Conservation (phyloP, 768 basidiomycete genomes). For the Sistotremastrum niveocremeum region DNA sequence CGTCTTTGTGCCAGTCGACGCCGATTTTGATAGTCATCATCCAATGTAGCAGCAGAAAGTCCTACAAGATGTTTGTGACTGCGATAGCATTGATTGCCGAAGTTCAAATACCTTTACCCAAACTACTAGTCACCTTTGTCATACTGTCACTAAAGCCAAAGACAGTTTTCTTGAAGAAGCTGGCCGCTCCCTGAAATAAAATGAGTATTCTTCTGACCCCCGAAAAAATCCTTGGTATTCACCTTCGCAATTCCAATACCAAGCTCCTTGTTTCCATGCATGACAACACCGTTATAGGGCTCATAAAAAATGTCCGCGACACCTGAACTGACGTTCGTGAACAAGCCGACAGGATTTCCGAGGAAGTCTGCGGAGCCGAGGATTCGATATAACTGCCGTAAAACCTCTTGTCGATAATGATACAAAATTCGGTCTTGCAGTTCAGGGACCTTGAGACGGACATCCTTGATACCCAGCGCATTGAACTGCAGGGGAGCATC, state of each 20-base stretch:
- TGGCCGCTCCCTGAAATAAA: slow-evolving; percentile 72
- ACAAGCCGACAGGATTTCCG: slow-evolving; percentile 90
- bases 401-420: slow-evolving; percentile 87
- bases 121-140: slow-evolving; percentile 95
- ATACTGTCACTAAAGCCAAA: slow-evolving; percentile 93
- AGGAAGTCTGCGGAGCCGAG: slow-evolving; percentile 98
- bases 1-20: slow-evolving; percentile 80
- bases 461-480: slow-evolving; percentile 86
- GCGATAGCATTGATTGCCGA: not conserved
- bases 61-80: slow-evolving; percentile 29
- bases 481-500: slow-evolving; percentile 92
- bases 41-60: slow-evolving; percentile 91
- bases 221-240: slow-evolving; percentile 4
- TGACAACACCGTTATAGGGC: slow-evolving; percentile 91
- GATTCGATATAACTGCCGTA: slow-evolving; percentile 90
- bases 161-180: slow-evolving; percentile 97
- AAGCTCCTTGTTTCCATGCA: slow-evolving; percentile 90
- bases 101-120: slow-evolving; percentile 67
- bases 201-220: slow-evolving; percentile 6
- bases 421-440: slow-evolving; percentile 74
- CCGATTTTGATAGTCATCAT: slow-evolving; percentile 87
- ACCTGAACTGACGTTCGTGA: slow-evolving; percentile 96
- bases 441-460: slow-evolving; percentile 76
- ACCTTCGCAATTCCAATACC: slow-evolving; percentile 94
- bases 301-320: slow-evolving; percentile 98